Base-by-base conservation (phyloP, 164 flowering plant genomes). In the Vitis rotundifolia region DNA sequence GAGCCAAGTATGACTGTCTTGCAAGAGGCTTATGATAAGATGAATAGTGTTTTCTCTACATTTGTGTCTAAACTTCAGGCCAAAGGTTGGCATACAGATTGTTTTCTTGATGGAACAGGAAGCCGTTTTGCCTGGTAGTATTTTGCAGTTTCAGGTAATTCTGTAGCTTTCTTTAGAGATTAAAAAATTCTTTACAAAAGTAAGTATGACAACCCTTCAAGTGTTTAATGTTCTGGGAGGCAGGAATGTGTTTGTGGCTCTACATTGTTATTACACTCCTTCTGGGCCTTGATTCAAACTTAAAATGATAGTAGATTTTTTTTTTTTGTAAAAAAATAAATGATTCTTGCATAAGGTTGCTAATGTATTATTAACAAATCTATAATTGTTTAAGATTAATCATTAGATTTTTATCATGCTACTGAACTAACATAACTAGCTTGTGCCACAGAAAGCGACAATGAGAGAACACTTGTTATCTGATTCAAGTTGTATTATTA, bases 51-150 rank as follows among this genome's bases (percentile, higher is more conserved):
- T 12, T 91, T 88, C 72, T 70, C 87, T 19, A 76, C 87, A 2
- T 87, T 95, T 73, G 44, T 95, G 49, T 78, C 88, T 5, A 78
- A 87, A 79, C 71, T 93, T 66, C 89, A 84, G 77, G 79, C 68
- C 15, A 95, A 89, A 81, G 98, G 99, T 11, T 93, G 99, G 99
- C 94, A 95, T 77, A 93, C 98, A 7, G 99, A 95, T 79, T 88
- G 88, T 7, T 95, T 95, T 76, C 88, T 93, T 9, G 97, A 91
- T 81, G 98, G 98, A 70, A 80, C 88, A 1, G 98, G 99, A 62
- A 81, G 78, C 71, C 94, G 98, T 28, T 93, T 90, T 75, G 82
- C 96, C 31, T 87, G 81, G 81, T 84, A 81, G 75, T 62, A 9
- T 60, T 44, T 22, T 26, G 13, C 15, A 31, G 59, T 55, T 66